Conservation (phyloP, 2,329 filamentous ascomycete species). For the Tothia fuscella region DNA sequence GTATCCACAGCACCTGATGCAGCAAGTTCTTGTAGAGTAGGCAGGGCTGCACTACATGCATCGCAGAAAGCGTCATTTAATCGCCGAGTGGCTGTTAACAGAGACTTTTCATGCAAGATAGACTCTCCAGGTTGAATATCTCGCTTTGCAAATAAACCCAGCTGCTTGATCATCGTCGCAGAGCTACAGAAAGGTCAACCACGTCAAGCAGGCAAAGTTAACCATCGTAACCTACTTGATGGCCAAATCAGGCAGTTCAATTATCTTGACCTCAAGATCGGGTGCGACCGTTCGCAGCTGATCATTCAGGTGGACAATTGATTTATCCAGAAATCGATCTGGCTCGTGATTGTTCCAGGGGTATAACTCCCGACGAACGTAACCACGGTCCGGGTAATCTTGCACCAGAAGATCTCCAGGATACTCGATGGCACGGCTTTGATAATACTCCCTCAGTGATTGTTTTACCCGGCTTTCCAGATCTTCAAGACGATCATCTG, state of each 20-base stretch:
- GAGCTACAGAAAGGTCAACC: slow-evolving; percentile 1
- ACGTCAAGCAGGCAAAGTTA: not conserved
- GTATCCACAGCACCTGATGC: slow-evolving; percentile 13
- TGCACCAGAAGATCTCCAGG: slow-evolving; percentile 15
- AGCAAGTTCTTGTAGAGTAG: slow-evolving; percentile 21
- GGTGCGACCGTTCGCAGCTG: slow-evolving; percentile 59
- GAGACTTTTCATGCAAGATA: slow-evolving; percentile 70
- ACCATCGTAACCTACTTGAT: not conserved
- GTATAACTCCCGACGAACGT: slow-evolving; percentile 54
- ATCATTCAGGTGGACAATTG: slow-evolving; percentile 57
- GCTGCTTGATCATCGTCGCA: slow-evolving; percentile 51
- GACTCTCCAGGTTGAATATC: slow-evolving; percentile 66
- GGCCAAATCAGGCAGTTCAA: slow-evolving; percentile 59
- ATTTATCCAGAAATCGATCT: slow-evolving; percentile 41
- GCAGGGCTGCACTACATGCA: slow-evolving; percentile 68
- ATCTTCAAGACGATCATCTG: not conserved
- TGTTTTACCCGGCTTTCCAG: not conserved
- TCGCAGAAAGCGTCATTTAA: slow-evolving; percentile 82
- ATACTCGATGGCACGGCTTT: not conserved
- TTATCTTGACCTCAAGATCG: slow-evolving; percentile 67
- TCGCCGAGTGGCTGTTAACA: slow-evolving; percentile 80
- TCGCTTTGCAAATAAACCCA: slow-evolving; percentile 80
- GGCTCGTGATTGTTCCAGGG: slow-evolving; percentile 52
- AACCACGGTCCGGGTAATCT: slow-evolving; percentile 55
- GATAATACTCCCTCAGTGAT: not conserved